Evolutionary conservation across 345 rosid species (phyloP).

Genomic region (Lepidium aucheri): DNA sequence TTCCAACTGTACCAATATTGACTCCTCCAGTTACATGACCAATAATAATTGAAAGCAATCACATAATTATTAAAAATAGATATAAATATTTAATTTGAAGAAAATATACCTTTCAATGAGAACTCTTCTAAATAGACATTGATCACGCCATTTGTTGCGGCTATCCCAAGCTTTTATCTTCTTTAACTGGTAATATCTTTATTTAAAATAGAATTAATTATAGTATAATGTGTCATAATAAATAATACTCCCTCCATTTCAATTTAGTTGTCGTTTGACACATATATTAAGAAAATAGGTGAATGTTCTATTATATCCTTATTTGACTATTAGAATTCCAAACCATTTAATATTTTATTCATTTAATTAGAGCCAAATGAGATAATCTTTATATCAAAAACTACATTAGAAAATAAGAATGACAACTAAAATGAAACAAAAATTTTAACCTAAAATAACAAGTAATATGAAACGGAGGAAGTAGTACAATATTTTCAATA

Average conservation of each 20-base stretch:
- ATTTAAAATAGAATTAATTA: background rate
- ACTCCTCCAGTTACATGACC: conserved; percentile 3
- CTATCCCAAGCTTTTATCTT: background rate
- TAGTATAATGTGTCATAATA: background rate
- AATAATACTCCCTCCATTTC: no score
- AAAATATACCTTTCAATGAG: background rate
- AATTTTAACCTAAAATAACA: no score
- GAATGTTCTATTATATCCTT: no score
- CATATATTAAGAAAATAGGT: no score
- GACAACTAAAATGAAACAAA: no score
- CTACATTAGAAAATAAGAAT: no score
- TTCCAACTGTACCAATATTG: conserved; percentile 22
- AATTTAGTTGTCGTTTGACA: no score
- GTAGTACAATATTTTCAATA: background rate
- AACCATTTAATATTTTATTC: no score
- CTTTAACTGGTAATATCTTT: background rate
- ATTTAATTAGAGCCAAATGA: no score
- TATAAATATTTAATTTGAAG: background rate
- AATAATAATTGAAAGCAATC: background rate
- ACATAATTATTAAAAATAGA: background rate
- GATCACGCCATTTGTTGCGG: conserved; percentile 27
- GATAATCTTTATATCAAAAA: no score
- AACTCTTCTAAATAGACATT: background rate
- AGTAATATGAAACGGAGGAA: no score
- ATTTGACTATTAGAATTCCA: no score